Evolutionary conservation across 306 rosid species (phyloP), one percentile per base, ranked within the genome.

Genomic region (Fragaria nilgerrensis): DNA sequence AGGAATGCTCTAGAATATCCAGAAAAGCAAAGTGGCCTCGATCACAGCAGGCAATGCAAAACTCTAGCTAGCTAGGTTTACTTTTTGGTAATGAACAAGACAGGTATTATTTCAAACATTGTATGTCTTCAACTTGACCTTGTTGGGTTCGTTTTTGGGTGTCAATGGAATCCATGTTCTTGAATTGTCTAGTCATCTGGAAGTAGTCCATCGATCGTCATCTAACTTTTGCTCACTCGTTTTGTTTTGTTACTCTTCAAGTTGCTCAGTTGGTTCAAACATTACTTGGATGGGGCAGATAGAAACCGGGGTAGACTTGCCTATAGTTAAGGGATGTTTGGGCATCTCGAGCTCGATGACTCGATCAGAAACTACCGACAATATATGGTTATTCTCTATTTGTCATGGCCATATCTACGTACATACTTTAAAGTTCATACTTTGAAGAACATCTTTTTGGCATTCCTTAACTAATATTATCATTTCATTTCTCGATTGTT

Each of bases 111-210:
- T 13, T 62, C 1, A 37, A 44, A 41, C 9, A 32, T 20, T 23
- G 36, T 68, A 44, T 8, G 72, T 17, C 19, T 37, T 53, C 47
- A 52, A 52, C 64, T 73, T 53, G 45, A 74, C 41, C 77, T 58
- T 56, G 9, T 58, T 16, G 32, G 77, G 77, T 39, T 48, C 10
- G 6, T 41, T 58, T 23, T 20, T 56, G 67, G 77, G 68, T 52
- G 47, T 25, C 55, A 25, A 23, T 58, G 43, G 77, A 74, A 59
- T 59, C 77, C 43, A 74, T 74, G 15, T 29, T 58, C 77, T 67
- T 2, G 5, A 23, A 22, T 36, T 43, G 29, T 41, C 16, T n/a
- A 27, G 56, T 23, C 77, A 58, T 72, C 49, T 7, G 15, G 15
- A 72, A 37, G 50, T 52, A 19, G 64, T 61, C 67, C 20, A 27